These are phyloP conservation scores for Cantharellus anzutake DNA, from an alignment of 768 basidiomycete genomes.

Conservation along the genomic window DNA sequence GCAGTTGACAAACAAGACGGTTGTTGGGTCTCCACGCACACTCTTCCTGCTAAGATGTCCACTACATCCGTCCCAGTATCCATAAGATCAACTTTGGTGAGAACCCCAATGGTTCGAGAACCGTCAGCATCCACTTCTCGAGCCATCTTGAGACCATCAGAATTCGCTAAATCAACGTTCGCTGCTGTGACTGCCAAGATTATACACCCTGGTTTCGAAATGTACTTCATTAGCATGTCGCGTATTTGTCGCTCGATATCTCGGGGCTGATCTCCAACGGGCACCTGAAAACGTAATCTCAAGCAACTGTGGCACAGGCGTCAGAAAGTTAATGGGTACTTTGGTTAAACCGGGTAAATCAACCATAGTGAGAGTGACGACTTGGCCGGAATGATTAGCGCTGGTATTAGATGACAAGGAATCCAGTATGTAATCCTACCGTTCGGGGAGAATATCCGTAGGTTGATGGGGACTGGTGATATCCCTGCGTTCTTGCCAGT, in stretches of 20 bases:
- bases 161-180: slow-evolving; percentile 92
- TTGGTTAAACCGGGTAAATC: slow-evolving; percentile 26
- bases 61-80: slow-evolving; percentile 96
- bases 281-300: slow-evolving; percentile 39
- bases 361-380: slow-evolving; percentile 24
- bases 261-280: slow-evolving; percentile 87
- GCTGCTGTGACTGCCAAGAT: slow-evolving; percentile 91
- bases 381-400: neutral
- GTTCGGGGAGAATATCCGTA: slow-evolving; percentile 93
- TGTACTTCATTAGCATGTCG: slow-evolving; percentile 92
- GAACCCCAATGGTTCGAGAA: slow-evolving; percentile 88
- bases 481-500: slow-evolving; percentile 98
- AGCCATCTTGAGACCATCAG: slow-evolving; percentile 90
- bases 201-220: slow-evolving; percentile 88
- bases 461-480: slow-evolving; percentile 90
- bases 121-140: slow-evolving; percentile 96
- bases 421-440: slow-evolving; percentile 93
- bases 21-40: slow-evolving; percentile 17
- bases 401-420: slow-evolving; percentile 47
- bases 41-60: slow-evolving; percentile 91
- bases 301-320: neutral
- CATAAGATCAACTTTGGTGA: slow-evolving; percentile 98
- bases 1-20: neutral
- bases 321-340: neutral
- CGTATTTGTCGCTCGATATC: slow-evolving; percentile 96